phyloP scores from a whole-genome alignment of 2,329 filamentous ascomycete genomes.

The Daldinia sp. region DNA sequence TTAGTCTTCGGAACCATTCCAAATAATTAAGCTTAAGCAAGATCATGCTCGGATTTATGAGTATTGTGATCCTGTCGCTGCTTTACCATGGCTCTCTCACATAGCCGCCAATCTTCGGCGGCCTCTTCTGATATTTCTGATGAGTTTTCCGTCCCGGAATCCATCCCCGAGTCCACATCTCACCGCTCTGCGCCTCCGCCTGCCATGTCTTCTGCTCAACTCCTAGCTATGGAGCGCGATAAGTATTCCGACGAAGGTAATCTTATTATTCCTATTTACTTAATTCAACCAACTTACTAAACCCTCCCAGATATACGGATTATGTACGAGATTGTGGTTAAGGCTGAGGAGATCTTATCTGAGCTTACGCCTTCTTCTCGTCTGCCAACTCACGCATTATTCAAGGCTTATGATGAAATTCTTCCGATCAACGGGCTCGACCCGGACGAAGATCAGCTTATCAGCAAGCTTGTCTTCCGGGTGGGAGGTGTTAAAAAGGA shows the following conservation, averaged over 20 bases:
- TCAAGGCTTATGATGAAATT: slow-evolving; percentile 82
- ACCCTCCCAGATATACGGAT: slow-evolving; percentile 73
- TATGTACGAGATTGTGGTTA: slow-evolving; percentile 79
- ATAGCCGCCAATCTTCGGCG: slow-evolving; percentile 36
- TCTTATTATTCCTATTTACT: neutral
- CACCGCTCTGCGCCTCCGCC: slow-evolving; percentile 41
- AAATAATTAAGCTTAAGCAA: slow-evolving; percentile 12
- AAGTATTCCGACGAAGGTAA: slow-evolving; percentile 49
- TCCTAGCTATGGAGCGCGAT: slow-evolving; percentile 35
- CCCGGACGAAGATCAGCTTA: slow-evolving; percentile 78
- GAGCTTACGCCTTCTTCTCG: slow-evolving; percentile 69
- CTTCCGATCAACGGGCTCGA: slow-evolving; percentile 78
- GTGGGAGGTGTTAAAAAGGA: slow-evolving; percentile 75
- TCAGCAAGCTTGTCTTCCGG: slow-evolving; percentile 82
- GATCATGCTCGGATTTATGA: slow-evolving; percentile 41
- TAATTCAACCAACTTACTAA: slow-evolving; percentile 21
- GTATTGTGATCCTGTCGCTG: slow-evolving; percentile 30
- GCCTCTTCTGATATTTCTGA: slow-evolving; percentile 43
- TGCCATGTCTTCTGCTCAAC: slow-evolving; percentile 10
- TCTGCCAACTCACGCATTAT: slow-evolving; percentile 81
- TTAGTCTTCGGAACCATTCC: slow-evolving; percentile 11
- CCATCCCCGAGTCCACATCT: slow-evolving; percentile 23
- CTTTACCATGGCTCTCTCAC: slow-evolving; percentile 41
- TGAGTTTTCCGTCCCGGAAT: slow-evolving; percentile 24
- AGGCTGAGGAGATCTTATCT: slow-evolving; percentile 74